Evolutionary conservation across 306 rosid species (phyloP), one percentile per base, ranked within the genome.

Genomic region (Fagus crenata): DNA sequence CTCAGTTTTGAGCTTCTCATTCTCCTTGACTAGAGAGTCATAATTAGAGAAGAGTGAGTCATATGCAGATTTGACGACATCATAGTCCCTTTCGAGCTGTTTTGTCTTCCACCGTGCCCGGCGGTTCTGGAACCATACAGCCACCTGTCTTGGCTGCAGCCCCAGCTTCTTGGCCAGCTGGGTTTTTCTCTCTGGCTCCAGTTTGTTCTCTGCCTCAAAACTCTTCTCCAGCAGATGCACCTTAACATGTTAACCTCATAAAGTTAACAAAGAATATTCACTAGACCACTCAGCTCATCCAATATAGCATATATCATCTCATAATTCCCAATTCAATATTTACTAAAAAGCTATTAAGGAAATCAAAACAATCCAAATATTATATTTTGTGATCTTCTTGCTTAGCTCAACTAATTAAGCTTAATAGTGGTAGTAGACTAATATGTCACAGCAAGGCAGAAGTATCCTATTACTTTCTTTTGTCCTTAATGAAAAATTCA

Each of bases 101-200:
- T 95, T 95, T n/a, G 97, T 95, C 91, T 95, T 95, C 99, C 99
- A 95, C 13, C 99, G 83, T 63, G 99, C 97, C 58, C 97, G 85
- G 87, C 99, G 97, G 88, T 95, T 95, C 86, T 95, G 99, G 76
- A 92, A 95, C 99, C 99, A 95, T 46, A 95, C 97, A 28, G 99
- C 99, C 84, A 95, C 97, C 84, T 95, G 99, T 72, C 99, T 86
- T 0, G 99, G 96, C 86, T 92, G 99, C 86, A 95, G 80, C 22
- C 99, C 97, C 71, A 95, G 93, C 84, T 89, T 90, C 93, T 92
- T 90, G 49, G 99, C 97, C 86, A 95, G 82, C 85, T 87, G 90
- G 74, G 89, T 87, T 83, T 95, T 95, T 77, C 97, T 78, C 56
- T 89, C 99, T 3, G 99, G 99, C 90, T 90, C 99, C 91, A 95